These are phyloP conservation scores for Pseudozyma tsukubaensis DNA, from an alignment of 1,284 basidiomycete species.

Conservation along the genomic window DNA sequence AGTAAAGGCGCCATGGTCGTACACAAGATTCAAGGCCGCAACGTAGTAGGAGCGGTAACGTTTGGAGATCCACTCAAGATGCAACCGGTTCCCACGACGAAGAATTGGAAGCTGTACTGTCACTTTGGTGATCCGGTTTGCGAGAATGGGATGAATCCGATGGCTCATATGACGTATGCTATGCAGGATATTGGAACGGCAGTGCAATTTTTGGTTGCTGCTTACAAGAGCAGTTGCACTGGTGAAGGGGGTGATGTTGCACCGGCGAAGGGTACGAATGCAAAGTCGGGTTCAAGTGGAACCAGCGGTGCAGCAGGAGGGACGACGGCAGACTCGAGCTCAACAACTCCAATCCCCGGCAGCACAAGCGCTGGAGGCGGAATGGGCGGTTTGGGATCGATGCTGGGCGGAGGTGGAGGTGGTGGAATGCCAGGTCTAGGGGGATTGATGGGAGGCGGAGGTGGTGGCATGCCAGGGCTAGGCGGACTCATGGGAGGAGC, in stretches of 20 bases:
- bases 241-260: conserved; percentile 6
- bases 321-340: background rate
- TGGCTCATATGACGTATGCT: conserved; percentile 34
- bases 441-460: too few relatives aligned
- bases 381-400: conserved; percentile 3
- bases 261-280: background rate
- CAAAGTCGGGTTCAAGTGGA: conserved; percentile 1
- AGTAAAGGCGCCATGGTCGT: conserved; percentile 42
- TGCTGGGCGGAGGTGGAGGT: background rate
- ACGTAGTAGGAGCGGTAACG: conserved; percentile 38
- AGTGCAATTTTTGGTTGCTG: conserved; percentile 29
- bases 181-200: conserved; percentile 7
- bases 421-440: too few relatives aligned
- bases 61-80: conserved; percentile 42
- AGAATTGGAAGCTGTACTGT: conserved; percentile 27
- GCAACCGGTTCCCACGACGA: conserved; percentile 14
- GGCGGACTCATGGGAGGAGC: too few relatives aligned
- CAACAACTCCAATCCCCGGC: background rate
- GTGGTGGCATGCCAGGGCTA: too few relatives aligned
- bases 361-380: background rate
- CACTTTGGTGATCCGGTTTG: conserved; percentile 36
- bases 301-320: background rate
- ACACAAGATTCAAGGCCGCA: conserved; percentile 16
- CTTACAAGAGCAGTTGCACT: conserved; percentile 7
- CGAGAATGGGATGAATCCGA: conserved; percentile 24